Evolutionary conservation across 1,284 basidiomycete genomes (phyloP).

Genomic region (Blastosporella zonata): DNA sequence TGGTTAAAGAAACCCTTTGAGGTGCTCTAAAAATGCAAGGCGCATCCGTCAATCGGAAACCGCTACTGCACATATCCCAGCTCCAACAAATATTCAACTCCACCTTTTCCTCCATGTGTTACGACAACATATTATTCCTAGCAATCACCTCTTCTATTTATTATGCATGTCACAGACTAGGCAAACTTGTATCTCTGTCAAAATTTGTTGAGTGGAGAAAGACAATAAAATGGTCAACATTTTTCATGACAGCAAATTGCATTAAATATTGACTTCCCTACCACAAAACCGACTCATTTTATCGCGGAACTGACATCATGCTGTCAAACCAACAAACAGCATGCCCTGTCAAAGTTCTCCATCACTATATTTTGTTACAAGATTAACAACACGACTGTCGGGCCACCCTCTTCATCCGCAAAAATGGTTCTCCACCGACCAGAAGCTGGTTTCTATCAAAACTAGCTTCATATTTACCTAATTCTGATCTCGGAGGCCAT

Average conservation of each 20-base stretch:
- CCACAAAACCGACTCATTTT: not conserved
- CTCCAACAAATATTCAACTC: conserved; percentile 16
- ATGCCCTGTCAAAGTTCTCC: not conserved
- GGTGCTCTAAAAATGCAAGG: conserved; percentile 14
- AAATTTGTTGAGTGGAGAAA: conserved; percentile 21
- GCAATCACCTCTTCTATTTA: conserved; percentile 24
- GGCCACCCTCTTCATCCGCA: not conserved
- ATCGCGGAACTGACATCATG: not conserved
- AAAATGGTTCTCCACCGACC: not conserved
- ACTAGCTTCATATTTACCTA: not conserved
- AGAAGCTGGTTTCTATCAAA: not conserved
- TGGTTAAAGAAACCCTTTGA: conserved; percentile 1
- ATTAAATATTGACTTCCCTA: conserved; percentile 13
- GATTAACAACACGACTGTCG: not conserved
- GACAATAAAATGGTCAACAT: conserved; percentile 20
- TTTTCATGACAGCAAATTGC: conserved; percentile 10
- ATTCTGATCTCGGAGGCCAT: not conserved
- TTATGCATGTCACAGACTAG: conserved; percentile 24
- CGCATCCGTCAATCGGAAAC: conserved; percentile 17
- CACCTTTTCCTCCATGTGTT: not conserved
- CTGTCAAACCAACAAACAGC: not conserved
- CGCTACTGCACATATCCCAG: conserved; percentile 20
- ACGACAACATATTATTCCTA: conserved; percentile 26
- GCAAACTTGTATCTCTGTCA: conserved; percentile 19
- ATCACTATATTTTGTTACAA: not conserved